Evolutionary conservation across 495 filamentous ascomycete genomes (phyloP).

Genomic region (Aspergillus baeticus): DNA sequence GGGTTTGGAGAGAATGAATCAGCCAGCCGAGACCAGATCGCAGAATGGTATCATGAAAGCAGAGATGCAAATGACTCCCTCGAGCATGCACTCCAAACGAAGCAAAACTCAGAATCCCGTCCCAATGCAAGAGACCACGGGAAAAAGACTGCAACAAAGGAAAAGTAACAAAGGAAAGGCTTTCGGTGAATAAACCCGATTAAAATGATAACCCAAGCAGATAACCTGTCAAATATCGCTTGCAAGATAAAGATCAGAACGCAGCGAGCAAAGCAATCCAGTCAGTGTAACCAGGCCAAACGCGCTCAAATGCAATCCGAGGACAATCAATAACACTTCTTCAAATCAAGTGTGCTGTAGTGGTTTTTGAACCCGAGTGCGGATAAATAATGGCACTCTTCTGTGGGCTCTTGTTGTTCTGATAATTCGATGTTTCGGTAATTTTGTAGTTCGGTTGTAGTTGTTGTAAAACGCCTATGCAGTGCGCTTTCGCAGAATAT

Average conservation of each 20-base stretch:
- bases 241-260: conserved; percentile 5
- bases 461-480: conserved; percentile 19
- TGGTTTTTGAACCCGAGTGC: background rate
- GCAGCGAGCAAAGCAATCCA: conserved; percentile 25
- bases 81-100: conserved; percentile 25
- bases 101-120: conserved; percentile 28
- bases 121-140: conserved; percentile 20
- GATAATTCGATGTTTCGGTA: background rate
- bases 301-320: conserved; percentile 30
- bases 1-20: conserved; percentile 17
- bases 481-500: conserved; percentile 61
- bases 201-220: background rate
- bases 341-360: background rate
- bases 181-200: conserved; percentile 10
- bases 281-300: conserved; percentile 19
- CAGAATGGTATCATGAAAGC: conserved; percentile 45
- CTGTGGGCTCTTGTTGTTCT: background rate
- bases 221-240: conserved; percentile 8
- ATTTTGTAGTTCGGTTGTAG: conserved; percentile 8
- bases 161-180: conserved; percentile 28
- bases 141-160: conserved; percentile 13
- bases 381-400: background rate
- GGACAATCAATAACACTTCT: background rate
- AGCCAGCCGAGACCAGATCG: conserved; percentile 25
- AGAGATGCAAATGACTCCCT: conserved; percentile 23